phyloP scores from a whole-genome alignment of 2,329 filamentous ascomycete genomes.

The Verticillium longisporum region DNA sequence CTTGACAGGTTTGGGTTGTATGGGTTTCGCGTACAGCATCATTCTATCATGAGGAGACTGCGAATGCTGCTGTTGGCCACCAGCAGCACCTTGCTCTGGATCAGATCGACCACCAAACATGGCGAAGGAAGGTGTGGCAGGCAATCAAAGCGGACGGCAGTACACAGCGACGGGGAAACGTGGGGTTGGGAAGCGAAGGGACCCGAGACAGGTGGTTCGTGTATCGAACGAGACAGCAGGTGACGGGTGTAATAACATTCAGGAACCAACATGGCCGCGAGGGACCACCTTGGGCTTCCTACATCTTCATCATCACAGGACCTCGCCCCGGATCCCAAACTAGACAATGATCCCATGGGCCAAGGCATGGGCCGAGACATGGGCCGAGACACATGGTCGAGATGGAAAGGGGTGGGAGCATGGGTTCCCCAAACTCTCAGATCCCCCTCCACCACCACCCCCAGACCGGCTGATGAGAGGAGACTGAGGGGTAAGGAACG shows the following conservation, averaged over 20 bases:
- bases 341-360: neutral
- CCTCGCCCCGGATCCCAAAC: neutral
- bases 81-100: neutral
- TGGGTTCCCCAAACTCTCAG: conserved; percentile 1
- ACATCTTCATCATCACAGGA: neutral
- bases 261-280: neutral
- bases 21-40: conserved; percentile 10
- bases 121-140: neutral
- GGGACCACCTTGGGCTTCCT: neutral
- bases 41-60: neutral
- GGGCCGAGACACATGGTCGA: neutral
- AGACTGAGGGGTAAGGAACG: too few species aligned
- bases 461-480: conserved; percentile 1
- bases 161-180: neutral
- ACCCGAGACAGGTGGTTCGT: neutral
- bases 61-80: neutral
- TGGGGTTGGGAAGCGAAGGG: neutral
- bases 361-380: neutral
- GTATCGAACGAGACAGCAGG: neutral
- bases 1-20: conserved; percentile 10
- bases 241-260: neutral
- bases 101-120: neutral
- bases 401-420: conserved; percentile 12
- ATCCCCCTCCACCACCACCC: neutral
- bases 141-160: neutral